Evolutionary conservation across 768 basidiomycete genomes (phyloP), one percentile per base, ranked within the genome.

Genomic region (Termitomyces sp.): DNA sequence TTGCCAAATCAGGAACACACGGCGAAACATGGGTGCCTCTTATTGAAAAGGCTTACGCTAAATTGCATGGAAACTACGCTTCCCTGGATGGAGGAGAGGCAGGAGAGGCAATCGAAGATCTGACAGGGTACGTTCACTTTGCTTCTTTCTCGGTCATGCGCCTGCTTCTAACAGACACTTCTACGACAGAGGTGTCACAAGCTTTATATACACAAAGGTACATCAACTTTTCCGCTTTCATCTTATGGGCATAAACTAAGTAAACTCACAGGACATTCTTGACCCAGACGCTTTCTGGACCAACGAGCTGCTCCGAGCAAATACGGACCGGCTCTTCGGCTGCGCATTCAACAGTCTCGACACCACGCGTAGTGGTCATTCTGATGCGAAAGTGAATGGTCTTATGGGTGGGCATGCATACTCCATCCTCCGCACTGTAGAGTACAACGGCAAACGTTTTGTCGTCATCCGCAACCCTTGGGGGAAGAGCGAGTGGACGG

Each of bases 31-130:
- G 84, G 84, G 81, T 85, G 2, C 80, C 84, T 0, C 69, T 86
- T 0, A 74, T 85, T 20, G 85, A 86, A 66, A 86, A 86, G 63
- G 84, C 84, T 3, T 86, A 79, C 59, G 84, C 84, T 0, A 86
- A 86, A 63, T 66, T 84, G 2, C 81, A 86, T 62, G 83, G 79
- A 2, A 80, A 81, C 58, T 85, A 82, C 65, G 72, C 76, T 0
- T 72, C 79, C 1, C 61, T 85, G 40, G 60, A 65, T 20, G 76
- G 76, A 24, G 84, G 84, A 9, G 54, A 70, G 32, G 71, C 81
- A 12, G 74, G 74, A 40, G 82, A 85, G 61, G 84, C 80, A 2
- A 76, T 84, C 18, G 85, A 86, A 70, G 84, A 85, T 66, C 68
- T 86, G 55, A 84, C 84, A 18, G 84, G 84, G 84, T 84, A 65